Evolutionary conservation across 2,329 filamentous ascomycete species (phyloP), one percentile per base, ranked within the genome.

Genomic region (Alternaria novae-zelandiae): DNA sequence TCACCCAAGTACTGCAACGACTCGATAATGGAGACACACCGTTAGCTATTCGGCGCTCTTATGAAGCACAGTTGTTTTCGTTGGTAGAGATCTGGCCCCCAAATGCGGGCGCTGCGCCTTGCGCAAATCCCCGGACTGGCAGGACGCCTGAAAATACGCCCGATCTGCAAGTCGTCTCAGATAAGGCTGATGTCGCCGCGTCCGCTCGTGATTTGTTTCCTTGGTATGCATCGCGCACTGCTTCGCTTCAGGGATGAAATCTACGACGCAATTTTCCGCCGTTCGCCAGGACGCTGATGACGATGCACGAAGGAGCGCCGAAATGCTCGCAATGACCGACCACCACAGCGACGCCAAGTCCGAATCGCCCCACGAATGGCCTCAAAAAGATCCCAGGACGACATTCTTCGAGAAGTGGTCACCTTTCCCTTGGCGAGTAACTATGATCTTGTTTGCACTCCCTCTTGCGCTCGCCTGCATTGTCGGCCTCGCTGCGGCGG

Each of bases 391-490:
- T 44, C 58, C 20, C 15, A 28, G 30, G 17, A 25, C 15, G 20
- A 36, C 23, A 20, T 32, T 61, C 4, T 20, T 15, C 8, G 41
- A 63, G 17, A 70, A 61, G 54, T 63, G 69, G 44, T 57, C 63
- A 0, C 60, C 59, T 3, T 76, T 74, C 44, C 70, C 73, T 53
- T 74, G 70, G 72, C 70, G 68, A 44, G 36, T 66, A 3, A 70
- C 70, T 26, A 13, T 67, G 1, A 53, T 75, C 12, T 53, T 72
- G 4, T 63, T 69, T 5, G 44, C 60, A 1, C 59, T 75, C 1
- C 74, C 74, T 3, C 56, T 77, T 50, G 70, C 72, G 10, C 58
- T 77, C 3, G 58, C 64, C 2, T 66, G 72, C 10, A 74, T 78
- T 8, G 54, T 78, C 25, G 54, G 67, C n/a, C 72, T 78, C 41